These are phyloP conservation scores for Leccinum olivaceopallidum DNA, from an alignment of 768 basidiomycete genomes.

Conservation along the genomic window DNA sequence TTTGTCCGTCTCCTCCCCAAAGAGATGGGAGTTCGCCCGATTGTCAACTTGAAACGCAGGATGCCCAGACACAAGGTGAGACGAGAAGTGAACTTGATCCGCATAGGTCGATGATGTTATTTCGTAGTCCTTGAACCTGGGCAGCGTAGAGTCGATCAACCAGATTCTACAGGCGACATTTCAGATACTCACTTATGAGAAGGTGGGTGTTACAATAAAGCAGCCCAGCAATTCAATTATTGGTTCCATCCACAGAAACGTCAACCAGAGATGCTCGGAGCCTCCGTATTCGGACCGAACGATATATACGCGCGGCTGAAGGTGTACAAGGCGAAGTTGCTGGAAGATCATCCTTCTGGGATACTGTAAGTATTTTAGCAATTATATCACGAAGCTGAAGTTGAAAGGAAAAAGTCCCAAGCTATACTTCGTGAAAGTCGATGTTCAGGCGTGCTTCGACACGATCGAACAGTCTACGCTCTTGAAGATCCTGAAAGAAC, in stretches of 20 bases:
- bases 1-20: constrained; percentile 91
- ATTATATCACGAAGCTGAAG: neutral
- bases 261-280: constrained; percentile 66
- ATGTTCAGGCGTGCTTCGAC: constrained; percentile 96
- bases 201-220: constrained; percentile 43
- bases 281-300: constrained; percentile 79
- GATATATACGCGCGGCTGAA: constrained; percentile 81
- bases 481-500: constrained; percentile 66
- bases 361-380: constrained; percentile 47
- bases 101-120: neutral
- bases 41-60: constrained; percentile 81
- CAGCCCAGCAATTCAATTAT: neutral
- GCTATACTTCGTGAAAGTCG: constrained; percentile 95
- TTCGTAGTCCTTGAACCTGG: constrained; percentile 32
- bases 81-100: neutral
- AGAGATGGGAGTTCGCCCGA: constrained; percentile 91
- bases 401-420: constrained; percentile 59
- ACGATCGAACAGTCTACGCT: constrained; percentile 90
- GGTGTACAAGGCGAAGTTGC: constrained; percentile 58
- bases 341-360: constrained; percentile 39
- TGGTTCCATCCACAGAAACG: constrained; percentile 47
- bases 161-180: constrained; percentile 83
- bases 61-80: constrained; percentile 37
- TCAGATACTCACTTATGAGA: constrained; percentile 85
- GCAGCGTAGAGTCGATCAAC: constrained; percentile 71